A percentile compares a stretch with the other conserved stretches of the same genome.
phyloP scores from a whole-genome alignment of 2,329 filamentous ascomycete genomes.

The Mycocentrospora acerina region DNA sequence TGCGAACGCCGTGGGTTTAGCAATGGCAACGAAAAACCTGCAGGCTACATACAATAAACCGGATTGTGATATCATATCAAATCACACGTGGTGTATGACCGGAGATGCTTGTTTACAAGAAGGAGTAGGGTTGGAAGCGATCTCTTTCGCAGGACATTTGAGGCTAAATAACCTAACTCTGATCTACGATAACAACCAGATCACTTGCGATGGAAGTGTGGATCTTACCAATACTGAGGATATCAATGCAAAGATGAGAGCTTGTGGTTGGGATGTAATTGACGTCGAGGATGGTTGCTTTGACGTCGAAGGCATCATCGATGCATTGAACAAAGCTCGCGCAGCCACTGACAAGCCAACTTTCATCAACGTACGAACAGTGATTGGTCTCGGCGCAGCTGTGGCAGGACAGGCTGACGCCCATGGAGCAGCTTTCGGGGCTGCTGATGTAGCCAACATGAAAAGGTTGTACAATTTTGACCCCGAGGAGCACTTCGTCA shows the following conservation, averaged over 20 bases:
- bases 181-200: conserved; percentile 63
- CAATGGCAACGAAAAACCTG: conserved; percentile 59
- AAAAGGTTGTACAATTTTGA: conserved; percentile 55
- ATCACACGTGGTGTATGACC: conserved; percentile 59
- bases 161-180: conserved; percentile 59
- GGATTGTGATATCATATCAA: conserved; percentile 51
- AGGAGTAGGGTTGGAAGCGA: conserved; percentile 59
- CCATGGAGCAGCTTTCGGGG: conserved; percentile 60
- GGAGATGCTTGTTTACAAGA: conserved; percentile 62
- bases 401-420: conserved; percentile 53
- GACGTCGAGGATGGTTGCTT: conserved; percentile 56
- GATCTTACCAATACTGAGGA: conserved; percentile 59
- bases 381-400: conserved; percentile 56
- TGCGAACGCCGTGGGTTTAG: conserved; percentile 62
- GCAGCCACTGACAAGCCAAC: conserved; percentile 52
- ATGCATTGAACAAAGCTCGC: conserved; percentile 50
- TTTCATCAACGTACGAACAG: conserved; percentile 60
- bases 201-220: conserved; percentile 60
- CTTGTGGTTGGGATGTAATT: conserved; percentile 58
- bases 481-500: conserved; percentile 50
- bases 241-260: conserved; percentile 59
- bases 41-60: conserved; percentile 57
- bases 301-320: conserved; percentile 52
- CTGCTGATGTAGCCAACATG: conserved; percentile 56
- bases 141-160: conserved; percentile 59